A percentile compares a stretch with the other conserved stretches of the same genome.
These are phyloP conservation scores for Pleodorina starrii DNA, from an alignment of 139 green algal species.

Conservation along the genomic window DNA sequence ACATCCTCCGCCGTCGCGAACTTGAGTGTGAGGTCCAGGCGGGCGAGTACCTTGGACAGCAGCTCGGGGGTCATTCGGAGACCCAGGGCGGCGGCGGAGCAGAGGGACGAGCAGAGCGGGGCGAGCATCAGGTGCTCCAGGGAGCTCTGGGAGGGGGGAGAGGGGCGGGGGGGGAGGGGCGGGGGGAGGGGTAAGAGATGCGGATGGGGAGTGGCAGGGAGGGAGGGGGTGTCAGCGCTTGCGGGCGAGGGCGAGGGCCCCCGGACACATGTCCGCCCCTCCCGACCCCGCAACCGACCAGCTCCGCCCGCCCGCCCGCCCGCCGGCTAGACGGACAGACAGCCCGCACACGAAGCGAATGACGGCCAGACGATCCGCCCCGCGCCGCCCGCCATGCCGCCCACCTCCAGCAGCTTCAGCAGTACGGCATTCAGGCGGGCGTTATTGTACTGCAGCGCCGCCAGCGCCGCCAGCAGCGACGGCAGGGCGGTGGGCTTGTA, in stretches of 20 bases:
- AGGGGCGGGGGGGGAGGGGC: neutral
- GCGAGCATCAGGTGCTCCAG: neutral
- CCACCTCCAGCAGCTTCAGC: conserved; percentile 7
- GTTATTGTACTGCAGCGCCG: conserved; percentile 36
- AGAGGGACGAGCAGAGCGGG: neutral
- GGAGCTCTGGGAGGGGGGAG: neutral
- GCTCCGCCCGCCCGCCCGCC: no score
- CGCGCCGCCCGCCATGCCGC: no score
- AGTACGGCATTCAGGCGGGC: conserved; percentile 2
- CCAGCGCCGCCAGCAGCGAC: neutral
- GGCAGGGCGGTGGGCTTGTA: neutral
- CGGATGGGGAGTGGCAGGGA: neutral
- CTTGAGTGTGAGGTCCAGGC: neutral
- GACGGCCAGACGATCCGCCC: no score
- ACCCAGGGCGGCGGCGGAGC: neutral
- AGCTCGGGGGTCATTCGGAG: neutral
- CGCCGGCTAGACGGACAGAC: no score
- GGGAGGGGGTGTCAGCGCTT: neutral
- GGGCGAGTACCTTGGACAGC: neutral
- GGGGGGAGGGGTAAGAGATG: neutral
- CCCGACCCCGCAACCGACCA: neutral
- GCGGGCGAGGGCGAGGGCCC: neutral
- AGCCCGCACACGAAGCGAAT: no score
- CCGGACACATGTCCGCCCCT: neutral
- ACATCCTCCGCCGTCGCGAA: neutral